Evolutionary conservation across 805 yeast genomes (phyloP).

Genomic region (Grigorovia yakushimaensis): DNA sequence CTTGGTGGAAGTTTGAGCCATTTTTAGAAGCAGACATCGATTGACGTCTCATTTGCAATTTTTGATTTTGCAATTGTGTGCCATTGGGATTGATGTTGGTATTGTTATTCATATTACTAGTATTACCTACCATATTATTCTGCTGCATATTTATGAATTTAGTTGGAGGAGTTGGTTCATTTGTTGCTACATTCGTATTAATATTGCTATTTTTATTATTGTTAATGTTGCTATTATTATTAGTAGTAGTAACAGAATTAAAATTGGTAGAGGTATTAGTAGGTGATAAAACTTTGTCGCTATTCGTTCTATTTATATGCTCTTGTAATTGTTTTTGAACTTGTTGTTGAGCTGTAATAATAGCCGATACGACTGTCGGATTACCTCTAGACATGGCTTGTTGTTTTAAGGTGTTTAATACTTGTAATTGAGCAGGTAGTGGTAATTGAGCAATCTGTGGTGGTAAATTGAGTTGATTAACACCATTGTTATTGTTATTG

Average conservation of each 20-base stretch:
- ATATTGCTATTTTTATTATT: neutral
- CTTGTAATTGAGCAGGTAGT: slow-evolving; percentile 25
- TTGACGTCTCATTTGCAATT: neutral
- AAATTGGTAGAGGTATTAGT: slow-evolving; percentile 3
- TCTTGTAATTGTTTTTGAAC: slow-evolving; percentile 21
- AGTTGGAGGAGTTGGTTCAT: neutral
- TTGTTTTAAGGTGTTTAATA: slow-evolving; percentile 23
- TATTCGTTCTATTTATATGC: slow-evolving; percentile 4
- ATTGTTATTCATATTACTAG: slow-evolving; percentile 2
- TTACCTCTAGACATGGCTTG: slow-evolving; percentile 27
- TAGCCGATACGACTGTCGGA: slow-evolving; percentile 22
- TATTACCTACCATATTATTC: neutral
- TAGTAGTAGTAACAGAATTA: too few relatives aligned
- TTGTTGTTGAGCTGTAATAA: slow-evolving; percentile 25
- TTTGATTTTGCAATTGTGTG: slow-evolving; percentile 1
- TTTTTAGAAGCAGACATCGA: neutral
- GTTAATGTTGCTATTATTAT: slow-evolving; percentile 6
- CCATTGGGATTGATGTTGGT: neutral
- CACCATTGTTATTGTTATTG: neutral
- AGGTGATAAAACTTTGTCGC: neutral
- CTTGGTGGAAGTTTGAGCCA: neutral
- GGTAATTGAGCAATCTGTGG: slow-evolving; percentile 29
- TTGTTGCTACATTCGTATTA: neutral
- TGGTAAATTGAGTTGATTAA: slow-evolving; percentile 18
- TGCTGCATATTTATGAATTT: neutral